A percentile compares a stretch with the other conserved stretches of the same genome.
These are phyloP conservation scores for Eucalyptus pumila DNA, from an alignment of 345 rosid genomes.

Conservation along the genomic window DNA sequence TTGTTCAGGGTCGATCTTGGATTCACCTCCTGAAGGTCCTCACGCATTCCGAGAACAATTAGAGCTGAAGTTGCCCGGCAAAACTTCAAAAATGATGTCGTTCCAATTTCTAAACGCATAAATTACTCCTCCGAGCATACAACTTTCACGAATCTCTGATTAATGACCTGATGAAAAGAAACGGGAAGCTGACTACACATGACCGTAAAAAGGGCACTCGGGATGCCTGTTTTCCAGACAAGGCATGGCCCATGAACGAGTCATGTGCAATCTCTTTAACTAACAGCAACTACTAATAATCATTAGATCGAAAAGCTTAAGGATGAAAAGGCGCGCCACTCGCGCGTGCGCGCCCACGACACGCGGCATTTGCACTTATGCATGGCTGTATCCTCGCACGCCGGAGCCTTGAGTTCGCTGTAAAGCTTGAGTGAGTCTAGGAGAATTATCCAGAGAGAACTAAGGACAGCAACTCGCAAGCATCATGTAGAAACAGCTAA, in stretches of 20 bases:
- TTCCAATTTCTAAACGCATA: background rate
- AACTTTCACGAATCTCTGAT: background rate
- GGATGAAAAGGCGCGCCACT: background rate
- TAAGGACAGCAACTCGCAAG: background rate
- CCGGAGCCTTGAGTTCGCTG: background rate
- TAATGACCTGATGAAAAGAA: background rate
- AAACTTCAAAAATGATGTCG: background rate
- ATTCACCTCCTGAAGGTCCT: background rate
- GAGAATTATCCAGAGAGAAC: background rate
- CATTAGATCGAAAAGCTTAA: background rate
- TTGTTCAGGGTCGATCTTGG: background rate
- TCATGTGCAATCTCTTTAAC: background rate
- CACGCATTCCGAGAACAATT: background rate
- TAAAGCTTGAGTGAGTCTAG: background rate
- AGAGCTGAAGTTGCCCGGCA: background rate
- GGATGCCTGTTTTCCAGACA: background rate
- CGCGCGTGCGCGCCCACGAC: background rate
- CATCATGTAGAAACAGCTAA: conserved; percentile 1
- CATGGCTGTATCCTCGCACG: background rate
- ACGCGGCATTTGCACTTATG: background rate
- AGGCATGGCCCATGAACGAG: background rate
- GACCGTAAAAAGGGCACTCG: background rate
- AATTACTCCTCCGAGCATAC: background rate
- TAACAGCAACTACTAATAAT: background rate
- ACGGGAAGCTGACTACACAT: background rate